Evolutionary conservation across 768 basidiomycete genomes (phyloP).

Genomic region (Lactarius evosmus): DNA sequence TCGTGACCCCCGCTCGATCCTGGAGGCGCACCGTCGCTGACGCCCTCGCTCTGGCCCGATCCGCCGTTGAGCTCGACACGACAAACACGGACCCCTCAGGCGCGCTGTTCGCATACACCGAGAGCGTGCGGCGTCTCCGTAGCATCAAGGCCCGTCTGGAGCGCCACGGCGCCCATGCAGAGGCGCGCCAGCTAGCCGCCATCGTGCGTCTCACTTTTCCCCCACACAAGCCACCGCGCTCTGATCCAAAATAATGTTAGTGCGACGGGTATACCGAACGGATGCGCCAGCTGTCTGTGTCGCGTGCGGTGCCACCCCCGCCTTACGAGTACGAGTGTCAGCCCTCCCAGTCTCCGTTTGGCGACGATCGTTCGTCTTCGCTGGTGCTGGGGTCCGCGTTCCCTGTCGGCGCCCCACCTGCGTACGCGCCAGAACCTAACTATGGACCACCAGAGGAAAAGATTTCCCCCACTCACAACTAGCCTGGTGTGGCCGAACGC

Average conservation of each 20-base stretch:
- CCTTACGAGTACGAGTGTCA: constrained; percentile 5
- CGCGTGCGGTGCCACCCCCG: constrained; percentile 11
- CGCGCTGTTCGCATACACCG: constrained; percentile 10
- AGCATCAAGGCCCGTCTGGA: constrained; percentile 17
- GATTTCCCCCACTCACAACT: background rate
- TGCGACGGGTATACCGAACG: constrained; percentile 12
- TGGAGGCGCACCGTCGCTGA: constrained; percentile 20
- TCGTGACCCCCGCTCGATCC: background rate
- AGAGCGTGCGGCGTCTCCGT: constrained; percentile 17
- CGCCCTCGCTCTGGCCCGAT: constrained; percentile 10
- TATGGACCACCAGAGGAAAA: background rate
- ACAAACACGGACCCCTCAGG: constrained; percentile 6
- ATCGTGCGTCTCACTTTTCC: constrained; percentile 14
- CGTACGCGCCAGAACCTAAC: background rate
- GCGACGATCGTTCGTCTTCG: background rate
- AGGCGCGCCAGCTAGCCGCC: constrained; percentile 2
- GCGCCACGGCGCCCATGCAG: constrained; percentile 15
- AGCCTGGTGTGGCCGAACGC: background rate
- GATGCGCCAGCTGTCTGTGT: constrained; percentile 11
- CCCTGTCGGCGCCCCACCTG: background rate
- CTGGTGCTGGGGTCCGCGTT: background rate
- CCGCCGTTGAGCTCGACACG: constrained; percentile 19
- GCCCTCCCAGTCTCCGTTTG: background rate
- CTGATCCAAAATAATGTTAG: no score
- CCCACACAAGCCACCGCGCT: no score